Evolutionary conservation across 2,329 filamentous ascomycete species (phyloP).

Genomic region (Plenodomus biglobosus): DNA sequence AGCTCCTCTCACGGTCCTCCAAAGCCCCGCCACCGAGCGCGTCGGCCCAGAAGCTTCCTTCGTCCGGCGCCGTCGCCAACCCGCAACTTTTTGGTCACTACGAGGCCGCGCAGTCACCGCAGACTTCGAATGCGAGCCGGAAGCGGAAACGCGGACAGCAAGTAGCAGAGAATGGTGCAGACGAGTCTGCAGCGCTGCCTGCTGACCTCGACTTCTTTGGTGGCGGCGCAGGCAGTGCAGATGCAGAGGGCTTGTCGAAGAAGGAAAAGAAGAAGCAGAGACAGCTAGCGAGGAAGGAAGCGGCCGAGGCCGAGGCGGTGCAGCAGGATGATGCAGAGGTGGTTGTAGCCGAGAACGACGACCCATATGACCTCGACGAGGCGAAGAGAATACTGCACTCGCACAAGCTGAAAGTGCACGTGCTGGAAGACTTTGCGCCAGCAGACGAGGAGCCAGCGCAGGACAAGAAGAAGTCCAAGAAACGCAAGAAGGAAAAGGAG

Average conservation of each 20-base stretch:
- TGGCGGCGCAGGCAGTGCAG: constrained; percentile 13
- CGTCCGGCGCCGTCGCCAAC: constrained; percentile 63
- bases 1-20: constrained; percentile 69
- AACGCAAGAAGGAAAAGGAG: constrained; percentile 43
- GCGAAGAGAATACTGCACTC: constrained; percentile 73
- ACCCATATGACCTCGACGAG: constrained; percentile 64
- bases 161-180: constrained; percentile 5
- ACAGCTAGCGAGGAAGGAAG: constrained; percentile 8
- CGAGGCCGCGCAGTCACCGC: constrained; percentile 42
- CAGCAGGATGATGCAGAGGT: neutral
- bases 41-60: constrained; percentile 57
- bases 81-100: constrained; percentile 66
- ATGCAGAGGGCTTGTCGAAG: constrained; percentile 10
- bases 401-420: constrained; percentile 81
- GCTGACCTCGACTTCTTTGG: constrained; percentile 51
- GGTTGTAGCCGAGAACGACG: constrained; percentile 2
- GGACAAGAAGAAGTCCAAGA: constrained; percentile 56
- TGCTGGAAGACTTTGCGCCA: constrained; percentile 58
- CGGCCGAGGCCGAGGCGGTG: constrained; percentile 3
- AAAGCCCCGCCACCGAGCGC: constrained; percentile 52
- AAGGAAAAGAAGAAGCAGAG: constrained; percentile 20
- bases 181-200: constrained; percentile 16
- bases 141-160: constrained; percentile 49
- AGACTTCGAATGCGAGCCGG: constrained; percentile 23
- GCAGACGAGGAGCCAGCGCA: constrained; percentile 54